phyloP scores from a whole-genome alignment of 768 basidiomycete genomes.

The Pholiota molesta region DNA sequence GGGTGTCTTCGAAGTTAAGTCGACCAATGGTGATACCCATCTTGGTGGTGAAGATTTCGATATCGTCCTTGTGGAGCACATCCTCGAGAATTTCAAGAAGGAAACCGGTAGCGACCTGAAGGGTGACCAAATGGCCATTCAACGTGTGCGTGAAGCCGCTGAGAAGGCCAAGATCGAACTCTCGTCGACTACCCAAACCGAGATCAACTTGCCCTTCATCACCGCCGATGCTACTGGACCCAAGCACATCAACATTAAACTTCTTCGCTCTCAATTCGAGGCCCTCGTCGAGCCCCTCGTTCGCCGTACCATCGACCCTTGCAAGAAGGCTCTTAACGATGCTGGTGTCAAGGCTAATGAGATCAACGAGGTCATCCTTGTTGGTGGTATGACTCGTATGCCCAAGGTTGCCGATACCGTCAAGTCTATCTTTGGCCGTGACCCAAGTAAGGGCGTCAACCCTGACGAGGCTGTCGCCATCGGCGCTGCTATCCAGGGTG shows the following conservation, averaged over 20 bases:
- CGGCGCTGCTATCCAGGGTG: constrained; percentile 97
- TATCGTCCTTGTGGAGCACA: constrained; percentile 81
- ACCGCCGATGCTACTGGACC: constrained; percentile 94
- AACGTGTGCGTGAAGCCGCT: constrained; percentile 98
- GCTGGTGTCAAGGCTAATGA: constrained; percentile 93
- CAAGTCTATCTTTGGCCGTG: constrained; percentile 91
- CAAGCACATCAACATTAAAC: constrained; percentile 94
- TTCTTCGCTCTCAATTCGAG: constrained; percentile 91
- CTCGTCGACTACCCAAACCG: constrained; percentile 92
- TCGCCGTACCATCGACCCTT: constrained; percentile 90
- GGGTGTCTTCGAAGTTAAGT: constrained; percentile 99
- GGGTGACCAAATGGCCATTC: constrained; percentile 93
- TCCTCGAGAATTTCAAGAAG: constrained; percentile 94
- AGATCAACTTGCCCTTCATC: constrained; percentile 98
- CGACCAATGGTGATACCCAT: constrained; percentile 99
- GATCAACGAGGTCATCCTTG: constrained; percentile 95
- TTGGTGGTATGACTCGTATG: constrained; percentile 99
- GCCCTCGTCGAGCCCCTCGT: constrained; percentile 80
- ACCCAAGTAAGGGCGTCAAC: constrained; percentile 98
- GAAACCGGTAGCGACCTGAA: constrained; percentile 80
- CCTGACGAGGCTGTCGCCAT: constrained; percentile 99
- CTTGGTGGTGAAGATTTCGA: constrained; percentile 98
- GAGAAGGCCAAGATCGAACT: constrained; percentile 99
- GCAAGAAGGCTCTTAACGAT: constrained; percentile 95
- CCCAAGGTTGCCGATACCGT: constrained; percentile 94